These are phyloP conservation scores for Laguncularia racemosa DNA, from an alignment of 345 rosid genomes.

Conservation along the genomic window DNA sequence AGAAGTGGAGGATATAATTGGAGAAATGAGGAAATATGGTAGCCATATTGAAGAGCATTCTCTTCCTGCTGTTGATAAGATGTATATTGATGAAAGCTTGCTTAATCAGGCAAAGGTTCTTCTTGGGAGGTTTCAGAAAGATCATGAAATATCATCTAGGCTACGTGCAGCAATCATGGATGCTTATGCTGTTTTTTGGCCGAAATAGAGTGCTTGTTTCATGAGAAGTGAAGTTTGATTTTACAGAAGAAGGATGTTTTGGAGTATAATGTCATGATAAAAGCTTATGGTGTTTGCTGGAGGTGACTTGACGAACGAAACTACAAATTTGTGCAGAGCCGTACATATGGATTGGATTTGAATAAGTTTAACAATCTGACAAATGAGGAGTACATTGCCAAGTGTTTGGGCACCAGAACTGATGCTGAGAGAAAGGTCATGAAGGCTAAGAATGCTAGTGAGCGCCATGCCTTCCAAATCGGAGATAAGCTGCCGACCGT, in stretches of 20 bases:
- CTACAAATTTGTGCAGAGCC: conserved; percentile 51
- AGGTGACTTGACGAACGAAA: conserved; percentile 62
- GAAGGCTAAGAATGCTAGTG: no score
- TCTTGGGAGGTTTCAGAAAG: conserved; percentile 37
- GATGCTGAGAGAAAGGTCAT: no score
- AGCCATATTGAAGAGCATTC: conserved; percentile 60
- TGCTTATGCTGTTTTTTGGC: conserved; percentile 70
- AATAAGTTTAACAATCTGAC: no score
- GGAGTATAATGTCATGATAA: conserved; percentile 83
- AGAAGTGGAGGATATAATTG: conserved; percentile 56
- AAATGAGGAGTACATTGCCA: no score
- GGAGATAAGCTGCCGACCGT: no score
- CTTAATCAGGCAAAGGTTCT: conserved; percentile 39
- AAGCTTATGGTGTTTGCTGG: conserved; percentile 87
- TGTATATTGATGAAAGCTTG: conserved; percentile 56
- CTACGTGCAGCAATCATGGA: conserved; percentile 65
- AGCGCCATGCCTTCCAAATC: no score
- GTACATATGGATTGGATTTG: no score
- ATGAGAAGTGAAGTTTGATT: conserved; percentile 33
- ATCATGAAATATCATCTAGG: conserved; percentile 42
- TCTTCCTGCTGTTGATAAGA: conserved; percentile 59
- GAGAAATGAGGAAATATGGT: conserved; percentile 49
- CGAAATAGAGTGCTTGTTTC: conserved; percentile 70
- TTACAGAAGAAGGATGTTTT: conserved; percentile 50
- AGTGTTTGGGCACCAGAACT: no score